These are phyloP conservation scores for Colletotrichum graminicola DNA, from an alignment of 2,329 filamentous ascomycete species.

Conservation along the genomic window DNA sequence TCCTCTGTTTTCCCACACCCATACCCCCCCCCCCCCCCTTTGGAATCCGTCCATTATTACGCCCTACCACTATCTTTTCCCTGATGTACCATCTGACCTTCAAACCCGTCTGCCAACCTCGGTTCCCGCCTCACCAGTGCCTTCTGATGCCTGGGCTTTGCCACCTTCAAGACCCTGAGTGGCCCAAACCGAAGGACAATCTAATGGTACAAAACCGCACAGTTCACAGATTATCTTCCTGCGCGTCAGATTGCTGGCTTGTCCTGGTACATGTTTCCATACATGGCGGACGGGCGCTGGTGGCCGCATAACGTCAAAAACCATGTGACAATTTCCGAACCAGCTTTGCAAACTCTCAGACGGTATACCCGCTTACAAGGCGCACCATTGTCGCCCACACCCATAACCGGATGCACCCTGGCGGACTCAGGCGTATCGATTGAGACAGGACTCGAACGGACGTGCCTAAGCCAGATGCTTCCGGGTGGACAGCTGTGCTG, in stretches of 20 bases:
- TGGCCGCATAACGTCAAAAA: slow-evolving; percentile 26
- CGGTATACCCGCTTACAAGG: background rate
- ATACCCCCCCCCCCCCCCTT: slow-evolving; percentile 10
- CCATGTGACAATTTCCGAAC: slow-evolving; percentile 28
- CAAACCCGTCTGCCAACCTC: slow-evolving; percentile 12
- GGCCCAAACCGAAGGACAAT: background rate
- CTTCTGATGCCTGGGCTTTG: slow-evolving; percentile 18
- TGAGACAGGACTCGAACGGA: slow-evolving; percentile 18
- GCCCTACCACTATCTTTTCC: slow-evolving; percentile 14
- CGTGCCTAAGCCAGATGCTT: slow-evolving; percentile 2
- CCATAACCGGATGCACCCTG: background rate
- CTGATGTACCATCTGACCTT: slow-evolving; percentile 14
- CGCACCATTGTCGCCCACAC: background rate
- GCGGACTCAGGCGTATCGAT: slow-evolving; percentile 1
- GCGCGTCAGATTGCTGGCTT: slow-evolving; percentile 3
- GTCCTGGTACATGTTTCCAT: slow-evolving; percentile 1
- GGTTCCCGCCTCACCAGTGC: background rate
- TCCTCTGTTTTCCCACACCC: slow-evolving; percentile 12
- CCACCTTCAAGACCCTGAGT: slow-evolving; percentile 2
- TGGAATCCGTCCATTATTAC: slow-evolving; percentile 4
- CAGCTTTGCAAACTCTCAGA: background rate
- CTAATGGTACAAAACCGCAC: slow-evolving; percentile 10
- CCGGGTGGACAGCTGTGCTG: too few species aligned
- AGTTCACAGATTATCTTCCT: slow-evolving; percentile 9
- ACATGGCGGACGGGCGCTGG: slow-evolving; percentile 9